phyloP scores from a whole-genome alignment of 169 alveolate species.

The Cryptosporidium xiaoi region DNA sequence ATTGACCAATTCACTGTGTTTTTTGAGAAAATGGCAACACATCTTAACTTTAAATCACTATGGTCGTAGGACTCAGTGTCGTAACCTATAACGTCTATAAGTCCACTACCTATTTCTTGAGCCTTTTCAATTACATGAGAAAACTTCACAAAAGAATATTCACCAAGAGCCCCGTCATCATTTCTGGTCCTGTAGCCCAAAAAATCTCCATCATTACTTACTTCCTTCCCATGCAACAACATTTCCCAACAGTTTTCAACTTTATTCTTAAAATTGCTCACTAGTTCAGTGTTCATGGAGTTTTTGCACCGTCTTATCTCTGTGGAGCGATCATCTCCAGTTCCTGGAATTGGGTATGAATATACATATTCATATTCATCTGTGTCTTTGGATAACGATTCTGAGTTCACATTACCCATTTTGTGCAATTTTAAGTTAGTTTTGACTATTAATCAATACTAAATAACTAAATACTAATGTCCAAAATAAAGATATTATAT shows the following conservation, averaged over 20 bases:
- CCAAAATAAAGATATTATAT: no score
- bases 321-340: constrained; percentile 36
- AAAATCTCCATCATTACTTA: constrained; percentile 37
- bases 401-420: constrained; percentile 38
- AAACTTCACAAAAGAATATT: constrained; percentile 19
- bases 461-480: no score
- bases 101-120: constrained; percentile 60
- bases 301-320: constrained; percentile 27
- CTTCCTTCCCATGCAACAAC: constrained; percentile 56
- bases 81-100: constrained; percentile 18
- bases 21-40: constrained; percentile 48
- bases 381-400: neutral
- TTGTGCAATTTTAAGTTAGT: neutral
- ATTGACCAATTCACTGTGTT: constrained; percentile 81
- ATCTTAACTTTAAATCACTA: constrained; percentile 20
- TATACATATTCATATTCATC: constrained; percentile 17
- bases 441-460: no score
- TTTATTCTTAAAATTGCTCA: constrained; percentile 19
- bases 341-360: constrained; percentile 49
- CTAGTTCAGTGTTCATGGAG: constrained; percentile 15
- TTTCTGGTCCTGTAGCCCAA: constrained; percentile 9
- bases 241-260: constrained; percentile 66
- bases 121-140: constrained; percentile 48
- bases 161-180: constrained; percentile 35
- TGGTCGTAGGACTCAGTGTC: constrained; percentile 14